Percentiles rank a stretch among this genome's conserved stretches.
Conservation (phyloP, 2,329 filamentous ascomycete genomes). For the Paracorniculantispora psalliotae region DNA sequence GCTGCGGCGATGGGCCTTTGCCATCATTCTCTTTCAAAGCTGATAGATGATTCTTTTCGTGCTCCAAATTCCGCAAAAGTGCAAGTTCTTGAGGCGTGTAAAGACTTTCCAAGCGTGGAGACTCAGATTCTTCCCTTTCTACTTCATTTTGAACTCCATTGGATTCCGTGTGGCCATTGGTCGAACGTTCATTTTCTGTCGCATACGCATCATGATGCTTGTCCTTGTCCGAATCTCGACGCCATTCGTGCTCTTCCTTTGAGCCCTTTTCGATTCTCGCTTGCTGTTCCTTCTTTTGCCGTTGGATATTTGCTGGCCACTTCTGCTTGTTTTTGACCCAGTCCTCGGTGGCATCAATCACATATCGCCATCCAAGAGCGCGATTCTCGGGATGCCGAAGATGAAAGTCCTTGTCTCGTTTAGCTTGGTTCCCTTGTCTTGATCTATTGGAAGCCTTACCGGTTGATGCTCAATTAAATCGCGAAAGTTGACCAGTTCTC, state of each 20-base stretch:
- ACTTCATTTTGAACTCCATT: slow-evolving; percentile 8
- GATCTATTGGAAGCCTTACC: not conserved
- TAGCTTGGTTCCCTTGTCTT: not conserved
- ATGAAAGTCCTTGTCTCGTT: slow-evolving; percentile 34
- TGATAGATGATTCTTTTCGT: slow-evolving; percentile 39
- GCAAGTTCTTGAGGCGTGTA: slow-evolving; percentile 39
- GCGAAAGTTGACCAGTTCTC: slow-evolving; percentile 33
- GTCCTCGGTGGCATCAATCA: slow-evolving; percentile 43
- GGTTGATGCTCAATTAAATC: slow-evolving; percentile 25
- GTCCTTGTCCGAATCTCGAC: slow-evolving; percentile 17
- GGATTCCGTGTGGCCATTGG: slow-evolving; percentile 13
- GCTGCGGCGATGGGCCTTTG: slow-evolving; percentile 19
- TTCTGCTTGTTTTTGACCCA: slow-evolving; percentile 43
- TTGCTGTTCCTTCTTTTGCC: slow-evolving; percentile 18
- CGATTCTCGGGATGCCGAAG: slow-evolving; percentile 38
- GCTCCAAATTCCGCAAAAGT: slow-evolving; percentile 34
- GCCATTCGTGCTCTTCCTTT: slow-evolving; percentile 19
- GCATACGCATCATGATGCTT: slow-evolving; percentile 21
- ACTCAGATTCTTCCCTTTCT: not conserved
- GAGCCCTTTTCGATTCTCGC: slow-evolving; percentile 17
- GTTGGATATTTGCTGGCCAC: slow-evolving; percentile 42
- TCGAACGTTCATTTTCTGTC: slow-evolving; percentile 2
- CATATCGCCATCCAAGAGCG: slow-evolving; percentile 44
- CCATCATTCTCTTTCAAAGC: slow-evolving; percentile 36
- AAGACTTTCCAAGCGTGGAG: not conserved